Evolutionary conservation across 2,329 filamentous ascomycete species (phyloP).

Genomic region (Zasmidium cellare): DNA sequence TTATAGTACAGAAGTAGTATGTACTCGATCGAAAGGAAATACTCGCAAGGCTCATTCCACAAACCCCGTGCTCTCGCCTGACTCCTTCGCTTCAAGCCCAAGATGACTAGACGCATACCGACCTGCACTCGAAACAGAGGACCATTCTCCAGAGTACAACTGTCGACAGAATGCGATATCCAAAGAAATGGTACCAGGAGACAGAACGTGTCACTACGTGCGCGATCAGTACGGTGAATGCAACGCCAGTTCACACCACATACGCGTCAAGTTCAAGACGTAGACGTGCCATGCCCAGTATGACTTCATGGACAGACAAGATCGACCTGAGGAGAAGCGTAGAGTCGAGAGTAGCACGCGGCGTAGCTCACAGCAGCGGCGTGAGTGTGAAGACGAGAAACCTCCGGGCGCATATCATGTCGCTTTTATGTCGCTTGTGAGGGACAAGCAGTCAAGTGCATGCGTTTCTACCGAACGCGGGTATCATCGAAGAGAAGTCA

Average conservation of each 20-base stretch:
- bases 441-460: conserved; percentile 4
- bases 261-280: conserved; percentile 2
- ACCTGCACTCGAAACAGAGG: too few species aligned
- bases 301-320: neutral
- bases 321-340: neutral
- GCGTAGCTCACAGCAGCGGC: conserved; percentile 1
- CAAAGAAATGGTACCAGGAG: neutral
- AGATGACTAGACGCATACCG: too few species aligned
- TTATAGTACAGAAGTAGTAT: neutral
- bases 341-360: conserved; percentile 5
- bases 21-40: neutral
- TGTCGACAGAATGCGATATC: neutral
- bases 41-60: neutral
- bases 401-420: neutral
- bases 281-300: neutral
- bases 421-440: neutral
- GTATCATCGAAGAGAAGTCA: conserved; percentile 11
- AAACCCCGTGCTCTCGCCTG: too few species aligned
- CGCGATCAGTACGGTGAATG: neutral
- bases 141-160: neutral
- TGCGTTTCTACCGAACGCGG: conserved; percentile 7
- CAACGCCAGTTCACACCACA: neutral
- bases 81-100: too few species aligned
- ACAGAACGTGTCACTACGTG: neutral
- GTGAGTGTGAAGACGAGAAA: neutral